Evolutionary conservation across 768 basidiomycete species (phyloP), one percentile per base, ranked within the genome.

Genomic region (Lactifluus echinatus): DNA sequence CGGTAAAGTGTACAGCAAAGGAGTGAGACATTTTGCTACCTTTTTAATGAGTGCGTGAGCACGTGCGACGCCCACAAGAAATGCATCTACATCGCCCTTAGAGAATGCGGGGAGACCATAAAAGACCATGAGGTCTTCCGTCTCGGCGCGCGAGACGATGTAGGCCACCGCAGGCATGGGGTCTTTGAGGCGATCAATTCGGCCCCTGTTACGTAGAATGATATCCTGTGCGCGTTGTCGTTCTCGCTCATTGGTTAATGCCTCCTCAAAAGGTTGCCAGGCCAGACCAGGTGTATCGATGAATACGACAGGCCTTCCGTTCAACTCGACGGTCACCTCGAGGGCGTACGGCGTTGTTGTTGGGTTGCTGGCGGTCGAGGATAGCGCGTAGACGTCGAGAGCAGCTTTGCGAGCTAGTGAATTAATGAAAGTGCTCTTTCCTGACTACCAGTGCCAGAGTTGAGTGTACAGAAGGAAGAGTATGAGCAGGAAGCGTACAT

Each of bases 241-340:
- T 29, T 74, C 74, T 15, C 63, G 56, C 28, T 74, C 73, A 33
- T 76, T 77, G 11, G 67, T 71, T 21, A 73, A 66, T 15, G 73
- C 70, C 19, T 74, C 73, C 8, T 54, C 59, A 2, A 68, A 55
- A 33, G 66, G 67, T 73, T 70, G 68, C 77, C 82, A 84, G 50
- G 80, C 75, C 63, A 93, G 71, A n/a, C 93, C 93, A 31, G 93
- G 93, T 0, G 90, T 95, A 69, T 96, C 93, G 64, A 93, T 82
- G 55, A 94, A 64, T 33, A 79, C 79, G 62, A 93, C 74, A 50
- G 72, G 71, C 60, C 73, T 74, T 23, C 76, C 78, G 10, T 73
- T 75, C 10, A 73, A 67, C 50, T 78, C 78, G 2, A 80, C 63
- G 2, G 74, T 70, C 23, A 87, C 75, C 63, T 85, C 83, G 63